These are phyloP conservation scores for Nannochloropsis salina DNA, from an alignment of 108 stramenopile genomes.

Conservation along the genomic window DNA sequence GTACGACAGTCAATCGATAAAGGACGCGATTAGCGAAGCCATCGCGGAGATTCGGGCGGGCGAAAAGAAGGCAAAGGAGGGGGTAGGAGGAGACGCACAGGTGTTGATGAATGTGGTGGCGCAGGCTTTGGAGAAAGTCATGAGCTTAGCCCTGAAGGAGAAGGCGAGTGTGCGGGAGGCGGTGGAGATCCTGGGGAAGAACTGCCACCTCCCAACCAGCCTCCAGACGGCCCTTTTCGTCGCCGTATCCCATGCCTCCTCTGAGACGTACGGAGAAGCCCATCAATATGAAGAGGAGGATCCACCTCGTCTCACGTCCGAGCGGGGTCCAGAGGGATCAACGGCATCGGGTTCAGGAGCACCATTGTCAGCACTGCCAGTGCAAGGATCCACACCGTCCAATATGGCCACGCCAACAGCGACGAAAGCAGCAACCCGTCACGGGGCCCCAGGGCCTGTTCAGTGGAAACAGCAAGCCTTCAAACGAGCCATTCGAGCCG, in stretches of 20 bases:
- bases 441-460: no score
- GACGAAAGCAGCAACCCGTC: no score
- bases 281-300: no score
- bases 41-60: neutral
- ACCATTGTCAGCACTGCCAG: no score
- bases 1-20: neutral
- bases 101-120: neutral
- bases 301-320: no score
- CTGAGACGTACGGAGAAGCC: no score
- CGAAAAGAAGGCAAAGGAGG: neutral
- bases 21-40: neutral
- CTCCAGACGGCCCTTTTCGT: neutral
- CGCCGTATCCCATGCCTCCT: neutral
- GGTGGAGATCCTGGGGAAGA: neutral
- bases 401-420: no score
- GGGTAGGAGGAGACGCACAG: neutral
- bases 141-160: neutral
- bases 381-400: no score
- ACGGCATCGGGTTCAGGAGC: no score
- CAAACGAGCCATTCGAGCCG: neutral
- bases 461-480: neutral
- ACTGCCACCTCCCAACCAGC: neutral
- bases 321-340: no score
- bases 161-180: neutral
- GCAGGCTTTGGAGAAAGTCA: neutral